Evolutionary conservation across 179 eudicot species (phyloP).

Genomic region (Camellia oleifera): DNA sequence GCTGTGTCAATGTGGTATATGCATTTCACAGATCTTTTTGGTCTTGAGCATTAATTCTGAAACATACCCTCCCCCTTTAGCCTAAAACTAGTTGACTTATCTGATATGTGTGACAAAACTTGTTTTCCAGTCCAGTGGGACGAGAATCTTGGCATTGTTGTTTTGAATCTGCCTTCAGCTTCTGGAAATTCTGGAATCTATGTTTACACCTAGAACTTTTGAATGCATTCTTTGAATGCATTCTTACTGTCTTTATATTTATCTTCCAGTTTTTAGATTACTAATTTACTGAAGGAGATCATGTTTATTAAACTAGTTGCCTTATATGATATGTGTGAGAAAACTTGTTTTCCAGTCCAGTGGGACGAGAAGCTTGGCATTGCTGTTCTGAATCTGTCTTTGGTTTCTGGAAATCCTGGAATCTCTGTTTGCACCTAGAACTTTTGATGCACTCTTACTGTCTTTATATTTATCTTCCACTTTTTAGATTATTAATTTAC

Average conservation of each 20-base stretch:
- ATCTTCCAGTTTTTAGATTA: background rate
- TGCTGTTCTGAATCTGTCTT: background rate
- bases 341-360: background rate
- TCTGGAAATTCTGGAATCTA: background rate
- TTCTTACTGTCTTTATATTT: background rate
- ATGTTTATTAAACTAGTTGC: background rate
- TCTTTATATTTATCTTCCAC: background rate
- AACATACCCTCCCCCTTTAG: background rate
- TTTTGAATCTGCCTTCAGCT: background rate
- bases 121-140: background rate
- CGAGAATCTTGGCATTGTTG: background rate
- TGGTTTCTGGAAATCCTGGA: background rate
- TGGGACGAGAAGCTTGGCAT: background rate
- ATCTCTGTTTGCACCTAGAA: no score
- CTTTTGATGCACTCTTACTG: background rate
- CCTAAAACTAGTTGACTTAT: background rate
- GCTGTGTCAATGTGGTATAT: background rate
- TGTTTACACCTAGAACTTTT: no score
- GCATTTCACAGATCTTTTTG: background rate
- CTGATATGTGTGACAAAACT: conserved; percentile 2
- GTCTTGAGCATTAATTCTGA: background rate
- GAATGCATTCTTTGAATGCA: background rate
- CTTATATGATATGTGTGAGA: background rate
- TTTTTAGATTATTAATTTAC: background rate
- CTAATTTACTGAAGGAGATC: background rate